These are phyloP conservation scores for Coffea eugenioides DNA, from an alignment of 257 asterid species.

Conservation along the genomic window DNA sequence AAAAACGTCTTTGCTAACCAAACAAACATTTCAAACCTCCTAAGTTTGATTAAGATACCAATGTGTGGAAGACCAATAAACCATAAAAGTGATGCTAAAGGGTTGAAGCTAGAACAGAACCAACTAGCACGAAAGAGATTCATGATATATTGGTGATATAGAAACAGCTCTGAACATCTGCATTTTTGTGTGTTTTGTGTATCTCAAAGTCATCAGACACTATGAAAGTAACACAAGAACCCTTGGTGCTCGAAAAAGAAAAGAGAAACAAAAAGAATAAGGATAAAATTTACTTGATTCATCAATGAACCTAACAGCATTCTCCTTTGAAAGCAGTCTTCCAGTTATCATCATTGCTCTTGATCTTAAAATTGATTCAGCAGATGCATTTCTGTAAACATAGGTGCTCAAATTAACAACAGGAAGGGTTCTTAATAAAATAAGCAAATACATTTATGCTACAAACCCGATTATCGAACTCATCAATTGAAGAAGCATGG, in stretches of 20 bases:
- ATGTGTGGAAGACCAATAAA: background rate
- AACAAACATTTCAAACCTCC: no score
- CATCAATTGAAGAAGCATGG: constrained; percentile 73
- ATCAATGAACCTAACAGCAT: constrained; percentile 61
- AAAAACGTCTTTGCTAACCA: background rate
- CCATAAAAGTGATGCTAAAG: background rate
- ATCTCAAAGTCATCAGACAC: background rate
- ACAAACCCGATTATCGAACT: constrained; percentile 76
- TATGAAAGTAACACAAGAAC: background rate
- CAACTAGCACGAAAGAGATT: background rate
- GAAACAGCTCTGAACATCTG: background rate
- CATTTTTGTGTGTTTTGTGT: background rate
- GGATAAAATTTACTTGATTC: constrained; percentile 53
- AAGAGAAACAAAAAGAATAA: constrained; percentile 11
- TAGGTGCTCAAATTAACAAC: constrained; percentile 8
- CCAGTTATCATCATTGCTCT: constrained; percentile 93
- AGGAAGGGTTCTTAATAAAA: constrained; percentile 8
- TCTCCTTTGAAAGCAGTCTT: constrained; percentile 81
- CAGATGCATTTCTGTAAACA: constrained; percentile 52
- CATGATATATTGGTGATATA: background rate
- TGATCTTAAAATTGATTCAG: constrained; percentile 79
- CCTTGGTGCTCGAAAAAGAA: background rate
- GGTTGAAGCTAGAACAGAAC: background rate
- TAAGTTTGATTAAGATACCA: background rate
- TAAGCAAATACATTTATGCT: background rate